Evolutionary conservation across 805 yeast species (phyloP).

Genomic region (Cephaloascus fragrans): DNA sequence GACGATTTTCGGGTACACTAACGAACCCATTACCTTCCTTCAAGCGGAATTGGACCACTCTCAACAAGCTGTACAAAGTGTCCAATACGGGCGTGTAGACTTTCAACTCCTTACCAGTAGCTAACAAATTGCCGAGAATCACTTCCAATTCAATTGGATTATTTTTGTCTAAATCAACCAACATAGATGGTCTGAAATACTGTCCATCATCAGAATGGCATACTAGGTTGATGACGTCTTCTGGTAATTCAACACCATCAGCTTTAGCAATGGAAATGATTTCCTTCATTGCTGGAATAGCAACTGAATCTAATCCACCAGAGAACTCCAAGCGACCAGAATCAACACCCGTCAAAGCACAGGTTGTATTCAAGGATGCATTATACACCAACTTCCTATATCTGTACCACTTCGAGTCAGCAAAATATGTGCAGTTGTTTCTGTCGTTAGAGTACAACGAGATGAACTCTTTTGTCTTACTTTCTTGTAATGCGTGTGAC

Average conservation of each 20-base stretch:
- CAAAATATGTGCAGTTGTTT: conserved; percentile 28
- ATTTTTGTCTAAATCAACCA: conserved; percentile 54
- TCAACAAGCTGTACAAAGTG: conserved; percentile 47
- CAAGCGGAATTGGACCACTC: conserved; percentile 49
- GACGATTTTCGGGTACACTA: conserved; percentile 31
- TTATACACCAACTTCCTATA: conserved; percentile 66
- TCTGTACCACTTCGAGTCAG: conserved; percentile 41
- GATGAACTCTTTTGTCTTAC: conserved; percentile 33
- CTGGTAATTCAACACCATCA: conserved; percentile 50
- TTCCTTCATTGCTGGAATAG: conserved; percentile 60
- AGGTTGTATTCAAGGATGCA: conserved; percentile 53
- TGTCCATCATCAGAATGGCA: conserved; percentile 49
- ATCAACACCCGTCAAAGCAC: conserved; percentile 51
- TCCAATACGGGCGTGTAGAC: conserved; percentile 51
- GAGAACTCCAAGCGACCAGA: conserved; percentile 39
- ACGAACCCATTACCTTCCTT: conserved; percentile 46
- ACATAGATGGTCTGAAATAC: conserved; percentile 65
- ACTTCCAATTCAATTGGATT: conserved; percentile 66
- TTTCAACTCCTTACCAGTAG: conserved; percentile 34
- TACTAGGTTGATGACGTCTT: conserved; percentile 36
- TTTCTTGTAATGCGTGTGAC: conserved; percentile 15
- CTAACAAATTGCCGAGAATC: conserved; percentile 57
- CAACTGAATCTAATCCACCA: conserved; percentile 29
- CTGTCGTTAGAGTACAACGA: conserved; percentile 32
- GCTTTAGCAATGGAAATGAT: conserved; percentile 56